A percentile compares a stretch with the other conserved stretches of the same genome.
These are phyloP conservation scores for Pseudocercospora musae DNA, from an alignment of 2,329 filamentous ascomycete genomes.

Conservation along the genomic window DNA sequence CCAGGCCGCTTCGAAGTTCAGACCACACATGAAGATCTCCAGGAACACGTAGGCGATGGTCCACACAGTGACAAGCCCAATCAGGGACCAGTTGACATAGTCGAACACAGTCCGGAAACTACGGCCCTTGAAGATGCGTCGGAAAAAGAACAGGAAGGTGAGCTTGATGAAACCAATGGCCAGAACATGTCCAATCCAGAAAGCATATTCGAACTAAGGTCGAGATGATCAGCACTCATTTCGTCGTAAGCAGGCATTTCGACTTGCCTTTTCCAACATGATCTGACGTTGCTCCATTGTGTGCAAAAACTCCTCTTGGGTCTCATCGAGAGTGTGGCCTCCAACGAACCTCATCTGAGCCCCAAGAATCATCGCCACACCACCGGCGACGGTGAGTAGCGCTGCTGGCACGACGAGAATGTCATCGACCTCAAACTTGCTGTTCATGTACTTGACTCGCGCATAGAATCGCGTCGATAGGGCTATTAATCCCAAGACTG, in stretches of 20 bases:
- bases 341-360: constrained; percentile 13
- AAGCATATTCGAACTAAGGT: constrained; percentile 17
- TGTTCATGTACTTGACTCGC: constrained; percentile 10
- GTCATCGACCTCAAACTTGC: constrained; percentile 14
- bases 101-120: constrained; percentile 10
- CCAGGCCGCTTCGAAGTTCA: constrained; percentile 12
- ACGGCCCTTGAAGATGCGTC: constrained; percentile 12
- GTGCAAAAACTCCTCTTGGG: constrained; percentile 7
- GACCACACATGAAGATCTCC: constrained; percentile 16
- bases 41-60: constrained; percentile 12
- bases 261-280: constrained; percentile 9
- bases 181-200: constrained; percentile 18
- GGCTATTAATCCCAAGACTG: constrained; percentile 5
- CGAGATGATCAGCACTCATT: background rate
- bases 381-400: constrained; percentile 11
- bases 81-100: constrained; percentile 17
- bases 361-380: constrained; percentile 12
- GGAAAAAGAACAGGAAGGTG: constrained; percentile 19
- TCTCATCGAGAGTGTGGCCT: constrained; percentile 8
- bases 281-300: constrained; percentile 7
- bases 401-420: constrained; percentile 15
- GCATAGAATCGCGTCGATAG: constrained; percentile 11
- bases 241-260: background rate
- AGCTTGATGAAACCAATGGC: constrained; percentile 18
- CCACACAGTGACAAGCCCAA: constrained; percentile 10